These are phyloP conservation scores for Pezizomycotina sp. DNA, from an alignment of 2,329 filamentous ascomycete species.

Conservation along the genomic window DNA sequence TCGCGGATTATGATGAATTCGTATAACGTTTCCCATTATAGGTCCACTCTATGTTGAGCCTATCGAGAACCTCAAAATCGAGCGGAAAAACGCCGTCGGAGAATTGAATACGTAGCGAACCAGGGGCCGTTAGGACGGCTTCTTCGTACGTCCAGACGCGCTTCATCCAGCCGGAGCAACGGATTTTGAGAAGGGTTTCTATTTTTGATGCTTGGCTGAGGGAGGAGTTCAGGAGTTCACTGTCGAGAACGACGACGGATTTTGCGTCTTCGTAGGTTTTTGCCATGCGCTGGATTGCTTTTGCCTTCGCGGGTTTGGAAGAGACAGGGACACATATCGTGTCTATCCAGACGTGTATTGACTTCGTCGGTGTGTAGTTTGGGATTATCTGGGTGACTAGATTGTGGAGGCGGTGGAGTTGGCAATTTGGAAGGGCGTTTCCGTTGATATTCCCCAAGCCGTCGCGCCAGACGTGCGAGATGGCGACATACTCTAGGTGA, in stretches of 20 bases:
- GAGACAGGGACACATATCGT: slow-evolving; percentile 4
- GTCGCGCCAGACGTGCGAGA: slow-evolving; percentile 22
- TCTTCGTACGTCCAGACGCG: slow-evolving; percentile 12
- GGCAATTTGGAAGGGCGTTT: slow-evolving; percentile 17
- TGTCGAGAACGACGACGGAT: slow-evolving; percentile 1
- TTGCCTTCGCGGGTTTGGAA: slow-evolving; percentile 1
- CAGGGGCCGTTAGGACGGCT: slow-evolving; percentile 6
- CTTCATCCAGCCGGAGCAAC: slow-evolving; percentile 3
- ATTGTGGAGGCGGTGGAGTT: slow-evolving; percentile 3
- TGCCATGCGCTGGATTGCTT: neutral
- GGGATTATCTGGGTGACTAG: slow-evolving; percentile 1
- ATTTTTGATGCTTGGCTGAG: neutral
- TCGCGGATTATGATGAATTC: too few relatives aligned
- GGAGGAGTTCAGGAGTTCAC: neutral
- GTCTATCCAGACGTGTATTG: slow-evolving; percentile 2
- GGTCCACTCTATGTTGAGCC: too few relatives aligned
- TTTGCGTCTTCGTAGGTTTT: slow-evolving; percentile 1
- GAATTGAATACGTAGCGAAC: slow-evolving; percentile 5
- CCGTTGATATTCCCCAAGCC: slow-evolving; percentile 16
- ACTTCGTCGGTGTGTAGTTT: slow-evolving; percentile 14
- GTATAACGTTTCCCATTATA: too few relatives aligned
- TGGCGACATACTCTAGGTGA: slow-evolving; percentile 28
- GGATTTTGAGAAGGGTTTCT: slow-evolving; percentile 2
- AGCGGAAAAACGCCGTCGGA: slow-evolving; percentile 8
- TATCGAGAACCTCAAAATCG: too few relatives aligned